A percentile compares a stretch with the other conserved stretches of the same genome.
Conservation (phyloP, 768 basidiomycete species). For the Boletus rubescentipes region DNA sequence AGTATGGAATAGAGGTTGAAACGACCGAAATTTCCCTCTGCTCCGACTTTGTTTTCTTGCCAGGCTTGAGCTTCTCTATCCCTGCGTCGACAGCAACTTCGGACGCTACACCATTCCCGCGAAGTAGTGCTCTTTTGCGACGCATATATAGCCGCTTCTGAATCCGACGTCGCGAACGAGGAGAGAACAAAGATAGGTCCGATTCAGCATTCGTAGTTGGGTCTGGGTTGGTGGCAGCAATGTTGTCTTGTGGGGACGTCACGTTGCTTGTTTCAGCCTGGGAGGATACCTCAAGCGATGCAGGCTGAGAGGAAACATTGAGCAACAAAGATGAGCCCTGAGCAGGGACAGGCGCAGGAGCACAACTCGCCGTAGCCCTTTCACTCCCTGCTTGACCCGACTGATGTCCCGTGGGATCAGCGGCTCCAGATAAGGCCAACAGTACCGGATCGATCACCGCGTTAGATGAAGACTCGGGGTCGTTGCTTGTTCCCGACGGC, state of each 20-base stretch:
- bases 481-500: not conserved
- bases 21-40: slow-evolving; percentile 1
- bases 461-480: slow-evolving; percentile 4
- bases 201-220: slow-evolving; percentile 1
- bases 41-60: slow-evolving; percentile 22
- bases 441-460: slow-evolving; percentile 32
- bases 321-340: not conserved
- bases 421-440: slow-evolving; percentile 25
- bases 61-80: slow-evolving; percentile 39
- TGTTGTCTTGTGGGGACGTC: not conserved
- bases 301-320: not conserved
- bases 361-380: not conserved
- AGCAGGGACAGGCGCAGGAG: not conserved
- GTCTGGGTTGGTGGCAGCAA: not conserved
- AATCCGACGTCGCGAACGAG: slow-evolving; percentile 51
- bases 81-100: not conserved
- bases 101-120: slow-evolving; percentile 31
- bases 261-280: not conserved
- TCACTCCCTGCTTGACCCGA: not conserved
- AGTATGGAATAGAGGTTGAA: slow-evolving; percentile 8
- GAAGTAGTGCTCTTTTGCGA: slow-evolving; percentile 55
- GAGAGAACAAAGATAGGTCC: slow-evolving; percentile 38
- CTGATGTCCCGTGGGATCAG: not conserved
- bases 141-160: slow-evolving; percentile 73
- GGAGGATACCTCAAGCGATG: not conserved